Evolutionary conservation across 2,329 filamentous ascomycete genomes (phyloP).

Genomic region (Fusarium keratoplasticum): DNA sequence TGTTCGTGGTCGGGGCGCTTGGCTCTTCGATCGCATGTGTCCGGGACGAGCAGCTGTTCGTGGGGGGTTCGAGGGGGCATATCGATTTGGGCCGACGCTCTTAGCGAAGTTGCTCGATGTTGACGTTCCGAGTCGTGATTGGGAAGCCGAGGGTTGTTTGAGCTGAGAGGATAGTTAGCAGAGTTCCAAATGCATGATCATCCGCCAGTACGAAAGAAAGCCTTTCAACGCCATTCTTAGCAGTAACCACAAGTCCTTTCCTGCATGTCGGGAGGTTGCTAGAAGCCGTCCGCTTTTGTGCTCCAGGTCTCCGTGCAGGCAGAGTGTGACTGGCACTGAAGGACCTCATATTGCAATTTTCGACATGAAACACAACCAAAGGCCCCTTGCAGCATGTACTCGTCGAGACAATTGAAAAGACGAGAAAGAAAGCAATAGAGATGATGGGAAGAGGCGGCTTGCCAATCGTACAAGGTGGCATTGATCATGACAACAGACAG

Average conservation of each 20-base stretch:
- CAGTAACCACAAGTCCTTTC: neutral
- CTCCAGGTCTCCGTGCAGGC: constrained; percentile 1
- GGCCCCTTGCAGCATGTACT: neutral
- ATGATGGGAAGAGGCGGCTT: neutral
- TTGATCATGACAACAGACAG: constrained; percentile 9
- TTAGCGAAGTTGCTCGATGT: constrained; percentile 64
- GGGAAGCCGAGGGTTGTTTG: constrained; percentile 47
- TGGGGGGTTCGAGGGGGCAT: constrained; percentile 56
- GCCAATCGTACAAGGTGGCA: neutral
- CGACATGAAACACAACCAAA: neutral
- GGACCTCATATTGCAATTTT: neutral
- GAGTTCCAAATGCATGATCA: neutral
- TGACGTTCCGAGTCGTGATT: constrained; percentile 54
- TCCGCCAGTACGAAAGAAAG: constrained; percentile 13
- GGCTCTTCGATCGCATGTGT: constrained; percentile 57
- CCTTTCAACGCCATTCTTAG: constrained; percentile 12
- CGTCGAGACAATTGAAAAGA: constrained; percentile 8
- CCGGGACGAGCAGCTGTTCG: constrained; percentile 60
- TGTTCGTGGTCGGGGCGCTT: constrained; percentile 52
- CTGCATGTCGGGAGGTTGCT: constrained; percentile 3
- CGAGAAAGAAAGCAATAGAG: neutral
- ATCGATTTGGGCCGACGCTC: constrained; percentile 67
- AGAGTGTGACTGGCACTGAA: neutral
- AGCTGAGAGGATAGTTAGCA: constrained; percentile 42
- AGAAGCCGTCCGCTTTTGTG: constrained; percentile 10